A percentile compares a stretch with the other conserved stretches of the same genome.
Conservation (phyloP, 2,329 filamentous ascomycete genomes). For the Lecanicillium sp. region DNA sequence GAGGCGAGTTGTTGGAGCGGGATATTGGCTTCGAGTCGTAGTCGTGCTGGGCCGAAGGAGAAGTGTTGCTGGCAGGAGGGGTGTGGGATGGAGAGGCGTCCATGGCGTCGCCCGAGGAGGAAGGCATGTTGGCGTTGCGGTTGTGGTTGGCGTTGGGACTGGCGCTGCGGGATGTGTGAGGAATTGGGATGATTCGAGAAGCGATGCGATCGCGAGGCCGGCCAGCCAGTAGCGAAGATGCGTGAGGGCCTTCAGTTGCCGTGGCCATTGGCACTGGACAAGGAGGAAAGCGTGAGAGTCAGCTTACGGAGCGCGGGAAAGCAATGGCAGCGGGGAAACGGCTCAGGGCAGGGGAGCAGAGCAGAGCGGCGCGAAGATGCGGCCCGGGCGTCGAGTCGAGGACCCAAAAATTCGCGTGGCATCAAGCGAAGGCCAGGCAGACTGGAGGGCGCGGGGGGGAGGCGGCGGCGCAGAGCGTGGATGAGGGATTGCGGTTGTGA, state of each 20-base stretch:
- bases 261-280: slow-evolving; percentile 45
- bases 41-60: slow-evolving; percentile 39
- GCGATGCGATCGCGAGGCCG: slow-evolving; percentile 41
- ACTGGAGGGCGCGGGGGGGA: slow-evolving; percentile 11
- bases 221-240: slow-evolving; percentile 35
- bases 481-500: too few species aligned
- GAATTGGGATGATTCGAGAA: slow-evolving; percentile 51
- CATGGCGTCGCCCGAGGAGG: slow-evolving; percentile 55
- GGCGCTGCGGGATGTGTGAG: slow-evolving; percentile 47
- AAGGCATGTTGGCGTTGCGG: slow-evolving; percentile 54
- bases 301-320: slow-evolving; percentile 9
- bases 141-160: slow-evolving; percentile 48
- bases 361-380: neutral
- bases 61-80: slow-evolving; percentile 42
- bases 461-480: slow-evolving; percentile 32
- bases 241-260: slow-evolving; percentile 45
- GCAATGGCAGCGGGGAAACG: slow-evolving; percentile 7
- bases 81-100: slow-evolving; percentile 37
- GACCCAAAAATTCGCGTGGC: too few species aligned
- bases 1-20: slow-evolving; percentile 32
- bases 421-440: neutral
- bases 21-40: slow-evolving; percentile 31
- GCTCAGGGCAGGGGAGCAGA: neutral
- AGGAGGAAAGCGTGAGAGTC: slow-evolving; percentile 2
- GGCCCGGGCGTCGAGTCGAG: too few species aligned